These are phyloP conservation scores for Apiospora saccharicola DNA, from an alignment of 2,329 filamentous ascomycete genomes.

Conservation along the genomic window DNA sequence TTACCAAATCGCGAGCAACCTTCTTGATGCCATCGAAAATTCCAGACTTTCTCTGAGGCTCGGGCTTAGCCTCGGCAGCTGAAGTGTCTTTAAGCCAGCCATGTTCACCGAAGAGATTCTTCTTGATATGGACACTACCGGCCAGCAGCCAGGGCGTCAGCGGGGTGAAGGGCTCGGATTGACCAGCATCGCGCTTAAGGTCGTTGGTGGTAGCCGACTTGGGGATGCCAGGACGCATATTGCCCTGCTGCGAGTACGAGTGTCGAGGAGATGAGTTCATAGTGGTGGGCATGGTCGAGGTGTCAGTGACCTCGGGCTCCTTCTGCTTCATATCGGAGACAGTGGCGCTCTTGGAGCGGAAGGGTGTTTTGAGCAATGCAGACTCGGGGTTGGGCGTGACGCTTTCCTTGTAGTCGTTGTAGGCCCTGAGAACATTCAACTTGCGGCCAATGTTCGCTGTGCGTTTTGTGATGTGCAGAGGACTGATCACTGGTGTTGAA, in stretches of 20 bases:
- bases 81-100: conserved; percentile 62
- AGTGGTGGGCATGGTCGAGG: not conserved
- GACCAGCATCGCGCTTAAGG: conserved; percentile 9
- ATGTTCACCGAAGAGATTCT: conserved; percentile 61
- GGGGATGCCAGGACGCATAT: conserved; percentile 19
- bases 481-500: conserved; percentile 34
- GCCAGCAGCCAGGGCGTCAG: conserved; percentile 40
- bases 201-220: conserved; percentile 27
- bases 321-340: not conserved
- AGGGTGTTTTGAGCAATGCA: not conserved
- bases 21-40: conserved; percentile 46
- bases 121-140: conserved; percentile 37
- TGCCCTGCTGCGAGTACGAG: not conserved
- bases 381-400: conserved; percentile 21
- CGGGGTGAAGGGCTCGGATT: conserved; percentile 35
- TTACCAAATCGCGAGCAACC: conserved; percentile 62
- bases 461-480: conserved; percentile 28
- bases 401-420: conserved; percentile 32
- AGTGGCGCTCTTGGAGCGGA: conserved; percentile 27
- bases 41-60: conserved; percentile 32
- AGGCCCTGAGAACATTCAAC: conserved; percentile 33
- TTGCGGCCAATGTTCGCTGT: conserved; percentile 22
- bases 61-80: conserved; percentile 29
- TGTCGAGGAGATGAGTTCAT: not conserved
- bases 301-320: conserved; percentile 1